phyloP scores from a whole-genome alignment of 2,329 filamentous ascomycete genomes.

The Fusarium sp. region DNA sequence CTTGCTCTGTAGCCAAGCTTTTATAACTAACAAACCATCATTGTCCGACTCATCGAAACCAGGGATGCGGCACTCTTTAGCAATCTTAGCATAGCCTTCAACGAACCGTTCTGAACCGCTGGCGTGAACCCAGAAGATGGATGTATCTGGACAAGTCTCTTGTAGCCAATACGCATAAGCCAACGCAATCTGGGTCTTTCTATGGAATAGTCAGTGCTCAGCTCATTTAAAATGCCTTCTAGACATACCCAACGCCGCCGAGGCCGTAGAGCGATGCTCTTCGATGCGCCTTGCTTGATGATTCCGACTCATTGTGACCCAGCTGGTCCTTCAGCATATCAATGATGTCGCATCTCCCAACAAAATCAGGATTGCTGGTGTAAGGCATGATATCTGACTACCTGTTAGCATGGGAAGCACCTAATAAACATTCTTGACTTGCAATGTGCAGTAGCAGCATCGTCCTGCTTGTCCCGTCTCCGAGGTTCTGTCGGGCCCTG shows the following conservation, averaged over 20 bases:
- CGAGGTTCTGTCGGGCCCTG: not conserved
- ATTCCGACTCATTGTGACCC: rapidly evolving
- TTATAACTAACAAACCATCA: constrained; percentile 47
- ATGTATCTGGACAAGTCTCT: constrained; percentile 14
- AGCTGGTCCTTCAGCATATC: constrained; percentile 21
- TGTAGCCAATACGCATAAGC: constrained; percentile 36
- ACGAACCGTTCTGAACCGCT: constrained; percentile 50
- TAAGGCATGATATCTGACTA: constrained; percentile 29
- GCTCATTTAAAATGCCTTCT: rapidly evolving
- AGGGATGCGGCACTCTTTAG: constrained; percentile 47
- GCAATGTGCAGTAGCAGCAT: not conserved
- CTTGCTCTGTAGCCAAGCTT: constrained; percentile 49
- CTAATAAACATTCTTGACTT: not conserved
- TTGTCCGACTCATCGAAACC: constrained; percentile 43
- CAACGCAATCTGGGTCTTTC: constrained; percentile 39
- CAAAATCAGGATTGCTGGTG: constrained; percentile 25
- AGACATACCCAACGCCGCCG: constrained; percentile 38
- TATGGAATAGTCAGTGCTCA: not conserved
- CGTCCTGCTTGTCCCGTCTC: not conserved
- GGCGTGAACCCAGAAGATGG: constrained; percentile 56
- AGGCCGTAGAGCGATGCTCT: constrained; percentile 30
- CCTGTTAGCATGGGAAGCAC: not conserved
- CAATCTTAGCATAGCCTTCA: constrained; percentile 53
- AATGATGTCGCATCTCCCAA: constrained; percentile 25
- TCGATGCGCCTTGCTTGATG: not conserved